Percentiles rank a stretch among this genome's conserved stretches.
These are phyloP conservation scores for Penicillium bovifimosum DNA, from an alignment of 495 filamentous ascomycete species.

Conservation along the genomic window DNA sequence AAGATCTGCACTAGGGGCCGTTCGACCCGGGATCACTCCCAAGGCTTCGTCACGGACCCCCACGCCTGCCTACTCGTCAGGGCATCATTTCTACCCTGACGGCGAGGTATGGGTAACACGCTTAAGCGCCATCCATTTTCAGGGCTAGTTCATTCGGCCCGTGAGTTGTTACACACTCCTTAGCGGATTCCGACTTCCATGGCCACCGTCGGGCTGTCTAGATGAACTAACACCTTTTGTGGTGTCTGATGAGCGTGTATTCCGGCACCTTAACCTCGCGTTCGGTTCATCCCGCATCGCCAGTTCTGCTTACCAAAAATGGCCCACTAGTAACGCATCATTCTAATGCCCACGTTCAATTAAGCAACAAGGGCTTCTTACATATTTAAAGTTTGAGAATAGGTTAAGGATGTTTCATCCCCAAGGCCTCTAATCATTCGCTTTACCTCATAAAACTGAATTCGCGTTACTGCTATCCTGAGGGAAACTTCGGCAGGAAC, in stretches of 20 bases:
- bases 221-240: constrained; percentile 62
- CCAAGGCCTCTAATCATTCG: constrained; percentile 73
- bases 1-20: constrained; percentile 67
- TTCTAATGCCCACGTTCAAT: constrained; percentile 64
- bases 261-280: constrained; percentile 66
- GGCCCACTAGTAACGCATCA: constrained; percentile 49
- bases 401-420: constrained; percentile 68
- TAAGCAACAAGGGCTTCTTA: constrained; percentile 69
- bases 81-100: constrained; percentile 55
- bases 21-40: constrained; percentile 62
- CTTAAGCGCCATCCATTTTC: constrained; percentile 64
- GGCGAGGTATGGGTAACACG: constrained; percentile 61
- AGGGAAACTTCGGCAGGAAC: constrained; percentile 62
- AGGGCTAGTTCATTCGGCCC: constrained; percentile 59
- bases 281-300: constrained; percentile 65
- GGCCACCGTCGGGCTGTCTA: constrained; percentile 59
- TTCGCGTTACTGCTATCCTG: constrained; percentile 66
- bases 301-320: constrained; percentile 70
- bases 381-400: constrained; percentile 77
- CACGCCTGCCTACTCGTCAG: constrained; percentile 50
- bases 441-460: constrained; percentile 74
- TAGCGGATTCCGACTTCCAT: constrained; percentile 62
- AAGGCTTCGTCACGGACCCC: constrained; percentile 57
- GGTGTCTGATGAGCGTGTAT: constrained; percentile 66
- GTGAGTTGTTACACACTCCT: constrained; percentile 60